Base-by-base conservation (phyloP, 306 rosid genomes). In the Parietaria judaica region DNA sequence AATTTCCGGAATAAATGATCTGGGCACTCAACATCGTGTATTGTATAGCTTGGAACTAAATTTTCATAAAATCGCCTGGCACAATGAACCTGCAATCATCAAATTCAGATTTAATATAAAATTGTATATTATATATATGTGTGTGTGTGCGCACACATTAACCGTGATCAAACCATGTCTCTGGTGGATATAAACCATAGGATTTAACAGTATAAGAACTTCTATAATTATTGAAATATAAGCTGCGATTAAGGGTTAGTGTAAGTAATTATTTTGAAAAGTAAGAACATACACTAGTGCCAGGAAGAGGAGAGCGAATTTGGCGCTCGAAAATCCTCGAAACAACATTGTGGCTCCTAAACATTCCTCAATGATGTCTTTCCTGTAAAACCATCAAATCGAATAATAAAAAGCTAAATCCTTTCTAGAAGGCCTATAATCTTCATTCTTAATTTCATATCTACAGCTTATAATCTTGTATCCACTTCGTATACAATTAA, bases 291-390 rank as follows among this genome's bases (percentile, higher is more conserved):
- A 92, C 96, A 77, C 76, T 83, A 16, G 95, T 77, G 76, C 96
- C 95, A 38, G 96, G 94, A 72, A 88, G 73, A 70, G 94, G 88
- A 70, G 94, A 84, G 61, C 74, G 63, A 70, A 92, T 82, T 80
- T 92, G 96, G 66, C 99, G 95, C 70, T 88, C 56, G 58, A 92
- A 92, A 68, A 92, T 70, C 86, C 99, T 88, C 45, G 88, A 74
- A 69, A 61, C 84, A 60, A 92, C 72, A 83, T 92, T 92, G 83
- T 76, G 78, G 72, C 83, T 88, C 74, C 83, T 82, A 78, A 75
- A 83, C 95, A 91, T 85, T 73, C 64, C 74, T 68, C 36, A 16
- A 50, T 52, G 50, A 6, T 70, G 58, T 65, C 47, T 51, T 60
- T 69, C 67, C 78, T 76, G 59, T 39, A 54, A 70, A 38, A 49